Evolutionary conservation across 169 alveolate genomes (phyloP).

Genomic region (Perkinsus chesapeaki): DNA sequence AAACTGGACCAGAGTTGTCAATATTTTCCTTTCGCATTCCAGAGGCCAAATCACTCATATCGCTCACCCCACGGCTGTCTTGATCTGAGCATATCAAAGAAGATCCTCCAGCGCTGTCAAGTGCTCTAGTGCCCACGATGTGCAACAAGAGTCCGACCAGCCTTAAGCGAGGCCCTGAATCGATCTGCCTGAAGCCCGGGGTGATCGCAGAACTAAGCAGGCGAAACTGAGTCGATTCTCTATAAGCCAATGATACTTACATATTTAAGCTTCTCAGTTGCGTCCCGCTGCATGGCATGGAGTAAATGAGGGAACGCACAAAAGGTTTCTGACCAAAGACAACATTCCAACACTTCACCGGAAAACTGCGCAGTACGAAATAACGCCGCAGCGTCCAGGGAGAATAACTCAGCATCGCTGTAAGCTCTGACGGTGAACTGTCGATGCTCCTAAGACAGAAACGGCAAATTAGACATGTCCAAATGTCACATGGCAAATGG

Average conservation of each 20-base stretch:
- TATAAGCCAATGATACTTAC: not conserved
- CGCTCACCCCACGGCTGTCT: not conserved
- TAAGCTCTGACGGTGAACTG: not conserved
- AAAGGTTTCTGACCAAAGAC: not conserved
- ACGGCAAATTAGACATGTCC: too few species aligned
- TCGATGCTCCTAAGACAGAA: not conserved
- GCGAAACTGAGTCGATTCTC: not conserved
- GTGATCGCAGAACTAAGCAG: not conserved
- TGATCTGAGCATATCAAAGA: too few species aligned
- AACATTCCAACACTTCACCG: not conserved
- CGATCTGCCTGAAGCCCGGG: not conserved
- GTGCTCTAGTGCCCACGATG: not conserved
- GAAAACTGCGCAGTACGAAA: not conserved
- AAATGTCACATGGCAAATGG: too few species aligned
- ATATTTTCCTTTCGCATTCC: not conserved
- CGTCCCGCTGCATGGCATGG: not conserved
- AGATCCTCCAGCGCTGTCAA: not conserved
- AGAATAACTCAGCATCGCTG: not conserved
- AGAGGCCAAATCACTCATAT: not conserved
- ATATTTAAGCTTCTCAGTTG: not conserved
- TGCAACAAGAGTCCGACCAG: not conserved
- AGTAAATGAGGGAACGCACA: not conserved
- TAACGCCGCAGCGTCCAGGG: not conserved
- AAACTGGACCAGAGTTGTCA: not conserved
- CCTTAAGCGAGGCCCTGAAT: not conserved